phyloP scores from a whole-genome alignment of 805 yeast species.

The Schizosaccharomyces octosporus region DNA sequence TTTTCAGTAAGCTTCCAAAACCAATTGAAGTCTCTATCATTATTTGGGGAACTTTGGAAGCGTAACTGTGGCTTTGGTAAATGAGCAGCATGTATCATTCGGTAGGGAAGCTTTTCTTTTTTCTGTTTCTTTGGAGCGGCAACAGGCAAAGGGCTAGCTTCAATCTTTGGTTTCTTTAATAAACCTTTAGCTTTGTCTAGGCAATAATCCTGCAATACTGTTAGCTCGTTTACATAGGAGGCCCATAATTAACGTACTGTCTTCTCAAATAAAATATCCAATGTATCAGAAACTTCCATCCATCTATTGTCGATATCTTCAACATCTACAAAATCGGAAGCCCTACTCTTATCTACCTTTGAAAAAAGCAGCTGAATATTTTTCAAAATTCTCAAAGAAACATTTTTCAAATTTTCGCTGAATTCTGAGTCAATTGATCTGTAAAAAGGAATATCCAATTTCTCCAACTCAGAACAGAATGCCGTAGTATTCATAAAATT shows the following conservation, averaged over 20 bases:
- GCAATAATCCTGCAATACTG: conserved; percentile 6
- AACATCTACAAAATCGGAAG: conserved; percentile 16
- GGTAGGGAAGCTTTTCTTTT: conserved; percentile 7
- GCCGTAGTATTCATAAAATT: neutral
- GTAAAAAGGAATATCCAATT: conserved; percentile 50
- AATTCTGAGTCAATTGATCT: conserved; percentile 31
- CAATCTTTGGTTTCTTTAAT: neutral
- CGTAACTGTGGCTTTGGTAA: conserved; percentile 43
- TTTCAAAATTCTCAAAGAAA: conserved; percentile 21
- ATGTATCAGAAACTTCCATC: conserved; percentile 32
- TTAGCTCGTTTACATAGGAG: neutral
- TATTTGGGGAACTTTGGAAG: conserved; percentile 38
- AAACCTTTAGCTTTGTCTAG: conserved; percentile 17
- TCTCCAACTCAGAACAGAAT: conserved; percentile 16
- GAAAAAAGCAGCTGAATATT: conserved; percentile 23
- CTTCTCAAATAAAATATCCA: conserved; percentile 55
- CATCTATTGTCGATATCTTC: conserved; percentile 27
- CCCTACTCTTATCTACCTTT: conserved; percentile 6
- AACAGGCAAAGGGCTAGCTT: neutral
- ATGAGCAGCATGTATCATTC: conserved; percentile 8
- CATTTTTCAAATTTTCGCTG: conserved; percentile 17
- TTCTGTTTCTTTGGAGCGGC: conserved; percentile 16
- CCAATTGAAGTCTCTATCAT: conserved; percentile 47
- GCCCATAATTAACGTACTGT: conserved; percentile 13
- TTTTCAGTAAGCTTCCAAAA: conserved; percentile 45